Base-by-base conservation (phyloP, 2,329 filamentous ascomycete species). In the Zasmidium cellare region DNA sequence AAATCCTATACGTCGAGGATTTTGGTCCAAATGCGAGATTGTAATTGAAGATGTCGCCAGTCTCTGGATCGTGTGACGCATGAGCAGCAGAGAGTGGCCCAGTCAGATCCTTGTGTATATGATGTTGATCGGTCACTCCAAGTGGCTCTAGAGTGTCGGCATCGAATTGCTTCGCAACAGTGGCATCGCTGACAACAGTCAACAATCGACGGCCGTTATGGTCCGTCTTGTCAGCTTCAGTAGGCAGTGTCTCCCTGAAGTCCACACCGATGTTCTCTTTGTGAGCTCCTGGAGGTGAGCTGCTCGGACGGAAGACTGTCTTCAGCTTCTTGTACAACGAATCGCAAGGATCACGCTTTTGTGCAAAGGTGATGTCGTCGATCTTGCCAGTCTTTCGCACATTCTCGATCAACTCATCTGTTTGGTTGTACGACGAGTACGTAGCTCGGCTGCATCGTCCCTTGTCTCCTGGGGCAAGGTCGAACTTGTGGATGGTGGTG, bases 31-130 rank as follows among this genome's bases (percentile, higher is more conserved):
- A 71, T 0, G 85, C 80, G 16, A 92, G 82, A 68, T 96, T 96
- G 75, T 84, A 93, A 74, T 94, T 96, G 80, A 84, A 93, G 5
- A 90, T 69, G 62, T 94, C 90, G 6, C 91, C 90, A 0, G 87
- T 92, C 0, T 75, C 72, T 0, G 87, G 88, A 69, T 94, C 90
- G 0, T 83, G 82, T 55, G 87, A 85, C 0, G 87, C 85, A 70
- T 96, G 91, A 0, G 91, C 84, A 44, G 84, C 87, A 1, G 87
- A 87, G 16, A 90, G 70, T 0, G 81, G 83, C 0, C 91, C 91
- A 11, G 77, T 84, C 14, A 96, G 79, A 0, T 83, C 79, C 0
- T 88, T 87, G 69, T 96, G 87, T 14, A 96, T 77, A 1, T 68
- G 69, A 1, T 69, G 67, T 68, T 93, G 90, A 0, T 72, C 71